Percentiles rank a stretch among this genome's conserved stretches.
Conservation (phyloP, 805 yeast species). For the Scheffersomyces ergatensis region DNA sequence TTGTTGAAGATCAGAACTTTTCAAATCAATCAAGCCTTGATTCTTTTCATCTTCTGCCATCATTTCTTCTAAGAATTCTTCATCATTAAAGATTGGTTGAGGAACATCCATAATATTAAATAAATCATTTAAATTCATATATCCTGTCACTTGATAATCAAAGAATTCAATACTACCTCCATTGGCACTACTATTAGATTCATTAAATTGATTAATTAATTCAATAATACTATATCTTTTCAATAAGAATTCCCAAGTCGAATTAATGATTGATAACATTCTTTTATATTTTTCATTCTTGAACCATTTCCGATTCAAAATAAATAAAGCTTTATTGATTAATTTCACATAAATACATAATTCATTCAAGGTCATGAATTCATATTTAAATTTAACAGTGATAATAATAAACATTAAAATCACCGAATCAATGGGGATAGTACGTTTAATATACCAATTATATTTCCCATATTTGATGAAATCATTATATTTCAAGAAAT, state of each 20-base stretch:
- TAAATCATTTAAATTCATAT: slow-evolving; percentile 37
- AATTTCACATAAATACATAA: slow-evolving; percentile 35
- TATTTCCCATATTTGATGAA: slow-evolving; percentile 51
- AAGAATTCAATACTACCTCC: slow-evolving; percentile 29
- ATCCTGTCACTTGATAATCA: slow-evolving; percentile 40
- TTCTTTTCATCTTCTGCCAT: background rate
- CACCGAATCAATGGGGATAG: slow-evolving; percentile 60
- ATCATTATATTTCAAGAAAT: slow-evolving; percentile 51
- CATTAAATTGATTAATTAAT: slow-evolving; percentile 23
- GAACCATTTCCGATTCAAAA: slow-evolving; percentile 43
- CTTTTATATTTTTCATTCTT: slow-evolving; percentile 45
- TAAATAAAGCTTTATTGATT: slow-evolving; percentile 41
- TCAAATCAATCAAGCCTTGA: background rate
- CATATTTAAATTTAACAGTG: slow-evolving; percentile 49
- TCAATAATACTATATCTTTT: slow-evolving; percentile 31
- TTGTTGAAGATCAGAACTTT: background rate
- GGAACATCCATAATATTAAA: slow-evolving; percentile 44
- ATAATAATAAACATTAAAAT: slow-evolving; percentile 51
- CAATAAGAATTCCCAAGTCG: slow-evolving; percentile 42
- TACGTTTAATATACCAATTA: slow-evolving; percentile 61
- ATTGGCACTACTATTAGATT: slow-evolving; percentile 9
- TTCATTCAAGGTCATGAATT: slow-evolving; percentile 36
- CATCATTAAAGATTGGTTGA: slow-evolving; percentile 23
- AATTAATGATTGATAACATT: slow-evolving; percentile 41
- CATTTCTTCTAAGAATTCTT: background rate